Evolutionary conservation across 164 flowering plant genomes (phyloP), one percentile per base, ranked within the genome.

Genomic region (Akebia trifoliata): DNA sequence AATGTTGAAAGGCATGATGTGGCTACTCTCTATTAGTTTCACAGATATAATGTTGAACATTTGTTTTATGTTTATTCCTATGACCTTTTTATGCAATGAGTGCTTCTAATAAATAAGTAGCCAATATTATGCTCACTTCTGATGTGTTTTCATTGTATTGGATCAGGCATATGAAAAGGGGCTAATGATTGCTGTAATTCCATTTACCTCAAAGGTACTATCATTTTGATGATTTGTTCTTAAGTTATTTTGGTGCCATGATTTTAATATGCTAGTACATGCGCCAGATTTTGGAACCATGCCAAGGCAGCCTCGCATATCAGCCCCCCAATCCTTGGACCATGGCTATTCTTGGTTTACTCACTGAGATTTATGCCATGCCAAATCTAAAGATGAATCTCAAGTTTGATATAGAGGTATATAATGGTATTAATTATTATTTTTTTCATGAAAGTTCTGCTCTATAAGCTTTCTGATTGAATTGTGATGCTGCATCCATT

Each of bases 271-370:
- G 24, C 59, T 47, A 36, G 21, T 64, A 18, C 48, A 70, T 63
- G 50, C 30, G 72, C 64, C 72, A 90, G 96, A 72, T 88, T 60
- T 60, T 91, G 61, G 96, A 91, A 65, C 84, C 99, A 26, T 94
- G 99, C 74, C 88, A 81, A 56, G 76, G 54, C 62, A 94, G 99
- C 73, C 60, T 83, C 26, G 99, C 91, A 24, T 94, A 87, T 73
- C 86, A 77, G 63, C 99, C 97, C 59, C 97, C 99, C 6, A 90
- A 94, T 71, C 97, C 99, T 8, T 94, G 99, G 99, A 94, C 96
- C 8, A 86, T 88, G 96, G 97, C 81, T 40, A 86, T 94, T 67
- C 86, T 94, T 36, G 83, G 85, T 59, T 70, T 94, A 62, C 90
- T 94, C 34, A 78, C 83, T 32, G 99, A 94, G 76, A 94, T 94